Evolutionary conservation across 805 yeast genomes (phyloP), one percentile per base, ranked within the genome.

Genomic region (Ogataea methylovora): DNA sequence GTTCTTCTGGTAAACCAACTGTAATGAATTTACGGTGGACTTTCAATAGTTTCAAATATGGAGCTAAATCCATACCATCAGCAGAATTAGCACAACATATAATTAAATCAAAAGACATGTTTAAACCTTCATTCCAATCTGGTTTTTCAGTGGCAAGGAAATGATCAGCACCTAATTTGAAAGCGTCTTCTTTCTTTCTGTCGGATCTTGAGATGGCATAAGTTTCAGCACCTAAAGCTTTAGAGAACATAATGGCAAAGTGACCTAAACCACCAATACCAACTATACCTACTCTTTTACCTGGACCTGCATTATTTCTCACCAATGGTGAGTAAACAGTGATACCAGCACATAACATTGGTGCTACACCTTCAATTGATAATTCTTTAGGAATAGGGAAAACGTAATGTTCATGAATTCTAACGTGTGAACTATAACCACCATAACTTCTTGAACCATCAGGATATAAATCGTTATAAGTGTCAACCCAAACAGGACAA

Each of bases 291-390:
- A 78, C 79, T 30, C 58, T 66, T 19, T 39, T 49, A 17, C 67
- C 64, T 5, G 51, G 46, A 24, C 56, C 58, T 32, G 41, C 34
- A 30, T 56, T 45, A 35, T 63, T 61, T 56, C 79, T 66, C 38
- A 70, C 62, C 44, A 82, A 56, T 35, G 90, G 90, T 8, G 84
- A 71, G 60, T 62, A 81, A 12, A 76, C 79, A 8, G 90, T 82
- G 51, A 79, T 62, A 36, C 90, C 90, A 36, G 85, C 90, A 64
- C 92, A 82, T 61, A 80, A 59, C 60, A 82, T 60, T 34, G 88
- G 88, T 3, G 86, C 87, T 21, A 76, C 84, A 22, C 65, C 60
- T 24, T 65, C 71, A 28, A 73, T 62, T 24, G 69, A 63, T 27
- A 77, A 48, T 11, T 46, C 54, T 11, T 71, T 72, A 28, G 90